Base-by-base conservation (phyloP, 768 basidiomycete species). In the Phylloporus rhodoxanthus region DNA sequence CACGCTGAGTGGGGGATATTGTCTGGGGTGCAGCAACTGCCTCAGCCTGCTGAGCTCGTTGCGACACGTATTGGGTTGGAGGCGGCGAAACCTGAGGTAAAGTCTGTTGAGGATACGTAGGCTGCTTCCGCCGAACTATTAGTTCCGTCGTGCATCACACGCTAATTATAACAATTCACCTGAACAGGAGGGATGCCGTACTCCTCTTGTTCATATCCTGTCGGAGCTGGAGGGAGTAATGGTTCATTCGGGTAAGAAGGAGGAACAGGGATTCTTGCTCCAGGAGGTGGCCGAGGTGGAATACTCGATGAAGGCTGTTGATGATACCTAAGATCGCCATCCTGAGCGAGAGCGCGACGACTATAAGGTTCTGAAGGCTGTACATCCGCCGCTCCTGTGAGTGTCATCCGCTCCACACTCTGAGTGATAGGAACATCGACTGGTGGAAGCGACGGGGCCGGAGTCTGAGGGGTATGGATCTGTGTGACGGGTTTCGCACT, bases 361-460 rank as follows among this genome's bases (percentile, higher is more conserved):
- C 57, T 56, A 45, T 57, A 63, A 8, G 59, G 55, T 26, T 65
- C 67, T 2, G 56, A 15, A 61, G 64, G 45, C 62, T 67, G 47
- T 33, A 67, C 50, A 50, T 78, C 78, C 20, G 70, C 64, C 25
- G 61, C 56, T 10, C 70, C 68, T 10, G 60, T 61, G n/a, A 81
- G 59, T 42, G 71, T 76, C 63, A 81, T 37, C 45, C 74, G 72
- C 23, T 74, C 79, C 66, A 81, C 69, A 9, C 66, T 62, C 25
- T 70, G 60, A 29, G 51, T 46, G 33, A 65, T 57, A 11, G 74
- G 57, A 19, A 70, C 63, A 43, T 67, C 64, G 21, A 55, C 59
- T 34, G 54, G 67, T 21, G 70, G 71, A 43, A 65, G 65, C 26
- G 63, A 52, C 33, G 66, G 69, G 11, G 61, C 58, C 60, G 64